Evolutionary conservation across 1,284 basidiomycete genomes (phyloP), one percentile per base, ranked within the genome.

Genomic region (Puccinia coronata): DNA sequence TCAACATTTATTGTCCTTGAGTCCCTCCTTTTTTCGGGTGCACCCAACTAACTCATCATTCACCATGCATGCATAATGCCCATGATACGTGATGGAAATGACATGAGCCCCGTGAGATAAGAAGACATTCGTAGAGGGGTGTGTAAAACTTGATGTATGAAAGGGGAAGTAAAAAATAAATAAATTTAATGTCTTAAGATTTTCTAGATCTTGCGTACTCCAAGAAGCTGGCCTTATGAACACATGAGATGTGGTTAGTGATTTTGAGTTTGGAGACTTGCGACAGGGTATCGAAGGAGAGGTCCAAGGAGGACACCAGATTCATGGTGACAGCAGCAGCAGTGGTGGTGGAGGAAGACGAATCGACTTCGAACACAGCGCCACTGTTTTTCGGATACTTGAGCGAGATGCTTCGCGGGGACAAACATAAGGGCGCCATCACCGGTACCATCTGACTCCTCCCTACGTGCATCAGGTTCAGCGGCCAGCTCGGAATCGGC

Each of bases 261-360:
- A 70, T 28, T 72, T 72, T 80, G 16, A 80, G 51, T 57, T 80
- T 80, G 47, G 65, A 34, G 57, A 53, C 36, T 16, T 57, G 53
- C 9, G 25, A 28, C 28, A 80, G 36, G 11, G 36, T 23, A 31
- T 71, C 39, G 31, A 47, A 47, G 20, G 59, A 36, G 36, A 59
- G 31, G 5, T 59, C 34, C 25, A 72, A 72, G 20, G 39, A 25
- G 51, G 47, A 39, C 16, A 53, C 11, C 25, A 70, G 25, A 4
- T 55, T 5, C 16, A 47, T 14, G 14, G 9, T 57, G 55, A 9
- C 28, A 23, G 25, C 23, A 31, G 34, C n/a, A n/a, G 28, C 9
- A 57, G 20, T 57, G n/a, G 55, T 11, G n/a, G 20, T 11, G n/a
- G 20, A 57, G 12, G 63, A 18, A 41, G 63, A 63, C 31, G 28